Evolutionary conservation across 768 basidiomycete species (phyloP).

Genomic region (Phylloporus sp.): DNA sequence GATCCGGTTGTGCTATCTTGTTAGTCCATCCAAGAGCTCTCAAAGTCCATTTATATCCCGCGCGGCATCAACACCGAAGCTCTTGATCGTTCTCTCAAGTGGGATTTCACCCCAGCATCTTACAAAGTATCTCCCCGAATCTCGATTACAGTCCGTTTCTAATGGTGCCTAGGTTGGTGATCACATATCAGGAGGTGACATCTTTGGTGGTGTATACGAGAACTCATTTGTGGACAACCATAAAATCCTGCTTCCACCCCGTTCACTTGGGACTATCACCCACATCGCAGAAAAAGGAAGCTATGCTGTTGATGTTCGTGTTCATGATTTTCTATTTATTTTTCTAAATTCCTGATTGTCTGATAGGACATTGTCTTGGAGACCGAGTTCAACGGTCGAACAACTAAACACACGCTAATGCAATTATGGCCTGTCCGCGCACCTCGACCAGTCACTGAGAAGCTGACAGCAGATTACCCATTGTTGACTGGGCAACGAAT

Average conservation of each 20-base stretch:
- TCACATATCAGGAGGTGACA: constrained; percentile 95
- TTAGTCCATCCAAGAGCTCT: constrained; percentile 89
- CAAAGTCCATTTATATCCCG: constrained; percentile 99
- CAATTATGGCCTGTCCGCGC: constrained; percentile 99
- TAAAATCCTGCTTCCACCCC: constrained; percentile 94
- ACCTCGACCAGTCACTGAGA: constrained; percentile 93
- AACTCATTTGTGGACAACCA: constrained; percentile 96
- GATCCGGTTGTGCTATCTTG: constrained; percentile 7
- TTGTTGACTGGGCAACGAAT: constrained; percentile 96
- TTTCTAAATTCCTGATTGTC: not conserved
- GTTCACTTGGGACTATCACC: constrained; percentile 93
- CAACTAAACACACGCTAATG: constrained; percentile 91
- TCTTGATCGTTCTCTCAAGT: constrained; percentile 80
- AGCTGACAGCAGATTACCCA: constrained; percentile 88
- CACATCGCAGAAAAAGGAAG: constrained; percentile 91
- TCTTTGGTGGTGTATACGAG: constrained; percentile 93
- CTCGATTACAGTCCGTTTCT: constrained; percentile 5
- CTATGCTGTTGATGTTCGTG: constrained; percentile 81
- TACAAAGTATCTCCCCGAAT: constrained; percentile 54
- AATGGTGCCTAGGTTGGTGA: constrained; percentile 70
- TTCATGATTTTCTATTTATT: not conserved
- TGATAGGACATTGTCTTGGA: constrained; percentile 88
- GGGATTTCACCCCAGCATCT: constrained; percentile 89
- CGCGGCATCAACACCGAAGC: constrained; percentile 98
- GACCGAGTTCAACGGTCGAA: constrained; percentile 96